Evolutionary conservation across 2,329 filamentous ascomycete species (phyloP).

Genomic region (Neofusicoccum ribis): DNA sequence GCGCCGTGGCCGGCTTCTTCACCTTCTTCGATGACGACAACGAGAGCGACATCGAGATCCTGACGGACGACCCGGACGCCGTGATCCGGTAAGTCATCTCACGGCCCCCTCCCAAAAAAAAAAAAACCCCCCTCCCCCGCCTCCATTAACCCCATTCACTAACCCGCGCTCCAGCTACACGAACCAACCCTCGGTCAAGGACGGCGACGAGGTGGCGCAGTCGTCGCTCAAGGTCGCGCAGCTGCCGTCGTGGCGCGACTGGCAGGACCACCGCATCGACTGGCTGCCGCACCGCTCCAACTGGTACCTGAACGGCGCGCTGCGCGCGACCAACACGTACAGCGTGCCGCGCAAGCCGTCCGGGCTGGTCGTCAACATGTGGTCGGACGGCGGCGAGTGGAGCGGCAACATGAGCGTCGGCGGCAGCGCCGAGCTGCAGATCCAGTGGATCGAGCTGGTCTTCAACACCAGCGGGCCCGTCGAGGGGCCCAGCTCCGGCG

Average conservation of each 20-base stretch:
- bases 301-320: conserved; percentile 57
- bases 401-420: conserved; percentile 58
- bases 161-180: conserved; percentile 45
- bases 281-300: conserved; percentile 56
- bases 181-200: conserved; percentile 58
- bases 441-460: conserved; percentile 64
- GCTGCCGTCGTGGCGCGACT: conserved; percentile 55
- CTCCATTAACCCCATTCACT: too few species aligned
- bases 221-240: conserved; percentile 53
- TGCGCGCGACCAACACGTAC: conserved; percentile 55
- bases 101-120: too few species aligned
- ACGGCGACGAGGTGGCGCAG: conserved; percentile 46
- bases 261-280: conserved; percentile 62
- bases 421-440: conserved; percentile 55
- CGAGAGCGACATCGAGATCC: conserved; percentile 56
- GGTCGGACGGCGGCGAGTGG: conserved; percentile 63
- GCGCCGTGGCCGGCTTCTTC: conserved; percentile 59
- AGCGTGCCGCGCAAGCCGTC: conserved; percentile 57
- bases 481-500: conserved; percentile 24
- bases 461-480: conserved; percentile 47
- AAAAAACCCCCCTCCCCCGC: too few species aligned
- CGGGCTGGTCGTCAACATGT: conserved; percentile 59
- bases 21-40: conserved; percentile 49
- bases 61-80: conserved; percentile 48
- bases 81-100: conserved; percentile 34